Evolutionary conservation across 1,139 yeast species (phyloP), one percentile per base, ranked within the genome.

Genomic region (Lodderomyces metapsilosis): DNA sequence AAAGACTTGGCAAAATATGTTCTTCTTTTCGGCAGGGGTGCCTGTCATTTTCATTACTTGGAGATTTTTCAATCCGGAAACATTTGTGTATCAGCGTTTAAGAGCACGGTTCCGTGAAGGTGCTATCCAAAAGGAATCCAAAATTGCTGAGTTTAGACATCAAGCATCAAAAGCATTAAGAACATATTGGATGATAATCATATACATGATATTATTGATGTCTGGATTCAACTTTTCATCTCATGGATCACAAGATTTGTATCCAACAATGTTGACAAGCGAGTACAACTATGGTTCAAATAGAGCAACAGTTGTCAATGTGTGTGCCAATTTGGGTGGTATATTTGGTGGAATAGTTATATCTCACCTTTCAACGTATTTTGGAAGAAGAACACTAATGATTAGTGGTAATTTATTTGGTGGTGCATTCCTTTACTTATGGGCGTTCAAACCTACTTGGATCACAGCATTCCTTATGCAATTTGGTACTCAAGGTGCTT

Each of bases 401-500:
- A 65, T 82, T 35, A 49, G 76, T 43, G 81, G 87, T 51, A 81
- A 88, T 58, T 58, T 85, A 27, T 47, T 77, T 30, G 92, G 94
- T 39, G 94, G 65, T 52, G 83, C 84, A 8, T 60, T 81, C 53
- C 71, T 80, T 42, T 82, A 82, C 52, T 88, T 88, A 37, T 82
- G 92, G 91, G 91, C 87, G 0, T 85, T 80, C 53, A 54, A 49
- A 13, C 71, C 71, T 46, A 52, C 61, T 25, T 87, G 81, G 27
- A 76, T 84, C 49, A 82, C 85, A 54, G 94, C 92, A 5, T 87
- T 86, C 63, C 84, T 84, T 67, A 64, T 87, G 53, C 95, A 88
- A 62, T 80, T 82, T 56, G 81, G 81, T 51, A 92, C 87, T 38
- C 95, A 86, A 63, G 95, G 95, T 50, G 85, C 88, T 13, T 88